A percentile compares a stretch with the other conserved stretches of the same genome.
phyloP scores from a whole-genome alignment of 139 green algal genomes.

The Eudorina sp. region DNA sequence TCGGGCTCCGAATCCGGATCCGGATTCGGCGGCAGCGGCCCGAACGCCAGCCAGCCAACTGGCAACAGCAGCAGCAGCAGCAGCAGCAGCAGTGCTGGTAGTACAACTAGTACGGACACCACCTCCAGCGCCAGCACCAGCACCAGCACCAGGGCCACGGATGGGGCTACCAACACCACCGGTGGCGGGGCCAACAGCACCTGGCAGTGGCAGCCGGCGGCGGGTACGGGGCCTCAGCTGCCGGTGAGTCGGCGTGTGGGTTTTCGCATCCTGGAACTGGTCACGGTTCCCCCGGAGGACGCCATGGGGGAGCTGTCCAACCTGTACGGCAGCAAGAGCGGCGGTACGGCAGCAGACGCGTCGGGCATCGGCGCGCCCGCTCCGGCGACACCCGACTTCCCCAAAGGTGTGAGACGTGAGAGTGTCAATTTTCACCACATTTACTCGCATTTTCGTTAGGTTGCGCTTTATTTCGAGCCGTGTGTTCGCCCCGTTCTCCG shows the following conservation, averaged over 20 bases:
- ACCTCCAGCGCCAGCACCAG: not conserved
- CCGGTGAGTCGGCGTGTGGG: conserved; percentile 61
- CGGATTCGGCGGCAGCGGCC: not conserved
- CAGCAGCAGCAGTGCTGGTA: not conserved
- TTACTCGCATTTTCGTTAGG: too few species aligned
- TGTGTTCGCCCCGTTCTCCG: too few species aligned
- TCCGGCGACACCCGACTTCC: not conserved
- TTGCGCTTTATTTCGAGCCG: too few species aligned
- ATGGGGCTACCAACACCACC: not conserved
- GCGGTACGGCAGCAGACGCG: not conserved
- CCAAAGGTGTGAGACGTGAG: not conserved
- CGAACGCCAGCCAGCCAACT: too few species aligned
- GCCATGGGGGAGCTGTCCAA: not conserved
- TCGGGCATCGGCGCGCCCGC: not conserved
- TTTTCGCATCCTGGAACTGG: conserved; percentile 75
- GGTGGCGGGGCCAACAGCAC: not conserved
- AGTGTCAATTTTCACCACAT: not conserved
- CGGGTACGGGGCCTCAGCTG: not conserved
- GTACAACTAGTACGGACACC: too few species aligned
- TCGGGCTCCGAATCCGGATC: not conserved
- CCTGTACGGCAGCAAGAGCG: not conserved
- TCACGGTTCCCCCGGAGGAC: conserved; percentile 55
- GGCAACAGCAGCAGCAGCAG: not conserved
- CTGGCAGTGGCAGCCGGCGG: not conserved
- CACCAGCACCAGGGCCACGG: not conserved